phyloP scores from a whole-genome alignment of 176 grass and related monocot species.

The Carex scoparia region DNA sequence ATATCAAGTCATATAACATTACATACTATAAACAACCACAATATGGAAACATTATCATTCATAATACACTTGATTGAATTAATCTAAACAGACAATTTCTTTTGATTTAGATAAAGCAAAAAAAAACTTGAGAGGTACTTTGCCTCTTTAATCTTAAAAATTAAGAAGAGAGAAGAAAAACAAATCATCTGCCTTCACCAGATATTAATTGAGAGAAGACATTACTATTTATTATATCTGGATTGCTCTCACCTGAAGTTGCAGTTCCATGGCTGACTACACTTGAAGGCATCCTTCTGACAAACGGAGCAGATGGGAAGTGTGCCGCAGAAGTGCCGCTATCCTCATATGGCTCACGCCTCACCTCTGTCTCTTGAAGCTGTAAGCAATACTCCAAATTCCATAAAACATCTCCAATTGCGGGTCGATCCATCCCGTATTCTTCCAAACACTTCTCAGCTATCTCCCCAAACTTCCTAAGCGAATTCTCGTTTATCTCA shows the following conservation, averaged over 20 bases:
- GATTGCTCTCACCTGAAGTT: neutral
- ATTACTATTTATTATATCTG: conserved; percentile 24
- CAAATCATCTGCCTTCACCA: conserved; percentile 48
- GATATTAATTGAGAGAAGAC: conserved; percentile 43
- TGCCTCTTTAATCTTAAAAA: neutral
- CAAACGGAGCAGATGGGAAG: conserved; percentile 16
- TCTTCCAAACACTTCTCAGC: conserved; percentile 56
- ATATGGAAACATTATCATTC: neutral
- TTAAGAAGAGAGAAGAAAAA: neutral
- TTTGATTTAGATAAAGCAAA: neutral
- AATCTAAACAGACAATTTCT: neutral
- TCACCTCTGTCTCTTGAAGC: conserved; percentile 35
- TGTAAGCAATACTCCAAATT: conserved; percentile 51
- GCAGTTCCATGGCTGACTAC: conserved; percentile 11
- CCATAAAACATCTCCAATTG: conserved; percentile 60
- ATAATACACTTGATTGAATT: neutral
- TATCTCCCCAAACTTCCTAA: conserved; percentile 43
- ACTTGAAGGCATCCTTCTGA: neutral
- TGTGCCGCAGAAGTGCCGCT: conserved; percentile 11
- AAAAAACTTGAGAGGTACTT: neutral
- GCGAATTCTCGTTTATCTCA: conserved; percentile 27
- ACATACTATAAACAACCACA: neutral
- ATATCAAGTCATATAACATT: neutral
- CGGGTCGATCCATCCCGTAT: conserved; percentile 38
- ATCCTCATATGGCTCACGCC: conserved; percentile 19